Percentiles rank a stretch among this genome's conserved stretches.
Conservation (phyloP, 176 grass and related monocot genomes). For the Musa schizocarpa region DNA sequence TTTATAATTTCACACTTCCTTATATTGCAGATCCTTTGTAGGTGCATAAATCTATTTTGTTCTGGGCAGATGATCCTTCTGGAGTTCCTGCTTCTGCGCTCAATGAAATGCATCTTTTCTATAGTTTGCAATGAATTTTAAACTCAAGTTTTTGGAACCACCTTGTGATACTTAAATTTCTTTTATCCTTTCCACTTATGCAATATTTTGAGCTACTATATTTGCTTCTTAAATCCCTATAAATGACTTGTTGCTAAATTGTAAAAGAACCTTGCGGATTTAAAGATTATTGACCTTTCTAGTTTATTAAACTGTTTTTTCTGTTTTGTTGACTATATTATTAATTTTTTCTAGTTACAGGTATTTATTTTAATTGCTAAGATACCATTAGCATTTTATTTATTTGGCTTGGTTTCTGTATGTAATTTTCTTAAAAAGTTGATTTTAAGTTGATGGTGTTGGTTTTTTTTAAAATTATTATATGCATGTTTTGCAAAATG, state of each 20-base stretch:
- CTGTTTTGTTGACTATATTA: not conserved
- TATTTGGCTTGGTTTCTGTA: not conserved
- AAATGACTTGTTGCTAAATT: constrained; percentile 29
- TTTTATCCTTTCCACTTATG: constrained; percentile 38
- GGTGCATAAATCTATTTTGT: constrained; percentile 61
- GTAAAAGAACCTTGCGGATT: constrained; percentile 49
- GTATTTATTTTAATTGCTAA: not conserved
- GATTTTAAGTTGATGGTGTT: too few relatives aligned
- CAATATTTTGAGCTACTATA: constrained; percentile 37
- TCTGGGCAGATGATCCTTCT: constrained; percentile 67
- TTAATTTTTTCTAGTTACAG: not conserved
- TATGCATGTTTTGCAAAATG: too few relatives aligned
- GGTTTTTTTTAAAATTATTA: too few relatives aligned
- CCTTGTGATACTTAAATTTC: constrained; percentile 18
- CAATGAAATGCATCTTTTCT: constrained; percentile 48
- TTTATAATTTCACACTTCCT: constrained; percentile 42
- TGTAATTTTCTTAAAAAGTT: too few relatives aligned
- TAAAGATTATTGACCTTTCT: constrained; percentile 30
- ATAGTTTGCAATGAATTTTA: constrained; percentile 34
- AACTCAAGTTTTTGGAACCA: constrained; percentile 34
- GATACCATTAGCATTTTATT: not conserved
- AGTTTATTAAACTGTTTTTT: not conserved
- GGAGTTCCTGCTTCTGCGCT: constrained; percentile 49
- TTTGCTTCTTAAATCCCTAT: constrained; percentile 32
- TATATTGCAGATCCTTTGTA: constrained; percentile 54